Evolutionary conservation across 345 rosid genomes (phyloP).

Genomic region (Hibiscus tridactylites): DNA sequence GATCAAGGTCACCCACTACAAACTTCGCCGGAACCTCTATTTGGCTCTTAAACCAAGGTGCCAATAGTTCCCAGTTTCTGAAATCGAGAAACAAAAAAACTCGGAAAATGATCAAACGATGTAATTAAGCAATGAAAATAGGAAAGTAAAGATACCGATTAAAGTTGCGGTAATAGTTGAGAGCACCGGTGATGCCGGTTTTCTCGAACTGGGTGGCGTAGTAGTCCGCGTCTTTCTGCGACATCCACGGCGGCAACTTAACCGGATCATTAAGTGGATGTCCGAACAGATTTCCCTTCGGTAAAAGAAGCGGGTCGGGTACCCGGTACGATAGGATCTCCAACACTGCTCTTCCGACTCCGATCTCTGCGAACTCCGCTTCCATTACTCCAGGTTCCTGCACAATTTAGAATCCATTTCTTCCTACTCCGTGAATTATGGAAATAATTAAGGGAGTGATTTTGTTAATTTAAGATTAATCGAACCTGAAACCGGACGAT

Average conservation of each 20-base stretch:
- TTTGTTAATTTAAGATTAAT: too few species aligned
- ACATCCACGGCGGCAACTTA: neutral
- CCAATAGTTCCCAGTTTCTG: too few species aligned
- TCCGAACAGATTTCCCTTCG: constrained; percentile 2
- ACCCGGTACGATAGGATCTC: neutral
- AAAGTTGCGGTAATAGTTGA: constrained; percentile 6
- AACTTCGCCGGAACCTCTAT: too few species aligned
- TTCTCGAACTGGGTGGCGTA: constrained; percentile 1
- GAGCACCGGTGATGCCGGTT: neutral
- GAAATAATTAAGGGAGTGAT: too few species aligned
- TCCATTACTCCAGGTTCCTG: constrained; percentile 11
- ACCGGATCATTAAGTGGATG: neutral
- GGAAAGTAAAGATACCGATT: neutral
- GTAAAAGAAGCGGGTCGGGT: constrained; percentile 4
- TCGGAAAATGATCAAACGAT: too few species aligned
- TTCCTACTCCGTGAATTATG: too few species aligned
- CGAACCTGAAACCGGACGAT: neutral
- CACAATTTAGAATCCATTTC: neutral
- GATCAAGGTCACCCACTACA: too few species aligned
- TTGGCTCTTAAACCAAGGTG: too few species aligned
- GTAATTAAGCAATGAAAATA: too few species aligned
- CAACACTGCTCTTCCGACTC: neutral
- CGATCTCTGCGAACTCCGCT: constrained; percentile 5
- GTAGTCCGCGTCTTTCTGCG: neutral
- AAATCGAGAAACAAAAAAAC: too few species aligned